Evolutionary conservation across 345 rosid species (phyloP).

Genomic region (Populus pruinosa): DNA sequence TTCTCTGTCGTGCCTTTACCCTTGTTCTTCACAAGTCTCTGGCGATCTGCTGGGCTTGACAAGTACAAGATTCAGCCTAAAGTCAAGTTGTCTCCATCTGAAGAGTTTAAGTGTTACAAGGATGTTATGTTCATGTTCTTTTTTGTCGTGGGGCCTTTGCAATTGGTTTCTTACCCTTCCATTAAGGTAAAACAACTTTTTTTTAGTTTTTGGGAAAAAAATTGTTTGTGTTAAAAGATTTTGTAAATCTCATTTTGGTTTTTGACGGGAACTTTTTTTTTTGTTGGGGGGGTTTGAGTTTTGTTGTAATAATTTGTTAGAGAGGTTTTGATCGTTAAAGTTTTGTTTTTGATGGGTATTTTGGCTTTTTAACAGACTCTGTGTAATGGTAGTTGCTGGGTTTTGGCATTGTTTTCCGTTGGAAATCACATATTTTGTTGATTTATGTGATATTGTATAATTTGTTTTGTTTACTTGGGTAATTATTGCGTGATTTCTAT

Average conservation of each 20-base stretch:
- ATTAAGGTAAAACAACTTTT: constrained; percentile 44
- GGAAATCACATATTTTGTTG: not conserved
- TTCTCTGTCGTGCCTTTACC: constrained; percentile 81
- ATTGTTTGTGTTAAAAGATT: not conserved
- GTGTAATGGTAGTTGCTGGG: not conserved
- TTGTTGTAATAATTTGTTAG: too few species aligned
- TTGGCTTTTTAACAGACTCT: not conserved
- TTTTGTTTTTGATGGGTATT: not conserved
- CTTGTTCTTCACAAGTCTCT: constrained; percentile 42
- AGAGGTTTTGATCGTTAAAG: not conserved
- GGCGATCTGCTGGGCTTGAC: constrained; percentile 50
- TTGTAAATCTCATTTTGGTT: not conserved
- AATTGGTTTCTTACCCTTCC: constrained; percentile 78
- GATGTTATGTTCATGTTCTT: constrained; percentile 74
- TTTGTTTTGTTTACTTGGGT: not conserved
- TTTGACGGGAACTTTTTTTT: not conserved
- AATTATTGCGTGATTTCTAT: not conserved
- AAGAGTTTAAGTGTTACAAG: constrained; percentile 68
- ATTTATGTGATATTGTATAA: not conserved
- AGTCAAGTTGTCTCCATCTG: constrained; percentile 49
- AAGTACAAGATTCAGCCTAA: constrained; percentile 88
- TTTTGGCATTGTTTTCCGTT: not conserved
- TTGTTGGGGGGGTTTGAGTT: not conserved
- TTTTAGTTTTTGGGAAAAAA: too few species aligned
- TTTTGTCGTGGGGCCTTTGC: constrained; percentile 80